These are phyloP conservation scores for Fusarium pseudocircinatum DNA, from an alignment of 2,329 filamentous ascomycete species.

Conservation along the genomic window DNA sequence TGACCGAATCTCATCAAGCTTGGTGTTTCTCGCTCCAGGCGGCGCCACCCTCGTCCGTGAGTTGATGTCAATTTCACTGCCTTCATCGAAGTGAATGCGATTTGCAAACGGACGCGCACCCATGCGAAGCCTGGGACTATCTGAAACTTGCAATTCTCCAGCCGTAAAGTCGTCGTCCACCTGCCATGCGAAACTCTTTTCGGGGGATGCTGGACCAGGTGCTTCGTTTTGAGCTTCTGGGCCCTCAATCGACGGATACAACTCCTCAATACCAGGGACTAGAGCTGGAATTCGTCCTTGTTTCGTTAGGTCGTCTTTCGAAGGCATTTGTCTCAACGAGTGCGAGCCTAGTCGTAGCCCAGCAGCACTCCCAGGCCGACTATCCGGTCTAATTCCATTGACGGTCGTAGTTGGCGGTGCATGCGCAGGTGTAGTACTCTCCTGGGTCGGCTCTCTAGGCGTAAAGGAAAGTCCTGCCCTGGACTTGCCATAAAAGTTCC, in stretches of 20 bases:
- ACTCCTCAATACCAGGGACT: slow-evolving; percentile 52
- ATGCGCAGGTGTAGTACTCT: background rate
- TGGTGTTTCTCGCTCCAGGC: slow-evolving; percentile 52
- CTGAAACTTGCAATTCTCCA: slow-evolving; percentile 63
- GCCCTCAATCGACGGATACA: slow-evolving; percentile 48
- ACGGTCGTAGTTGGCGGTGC: background rate
- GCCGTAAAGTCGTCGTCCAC: slow-evolving; percentile 68
- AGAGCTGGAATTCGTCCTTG: slow-evolving; percentile 50
- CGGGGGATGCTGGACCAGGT: slow-evolving; percentile 50
- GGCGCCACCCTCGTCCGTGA: slow-evolving; percentile 43
- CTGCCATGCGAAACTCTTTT: slow-evolving; percentile 65
- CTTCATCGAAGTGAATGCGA: slow-evolving; percentile 47
- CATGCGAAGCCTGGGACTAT: slow-evolving; percentile 63
- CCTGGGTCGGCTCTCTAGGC: slow-evolving; percentile 18
- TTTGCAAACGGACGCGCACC: slow-evolving; percentile 49
- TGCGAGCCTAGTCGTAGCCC: slow-evolving; percentile 12
- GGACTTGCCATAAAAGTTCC: slow-evolving; percentile 39
- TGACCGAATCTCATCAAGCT: slow-evolving; percentile 56
- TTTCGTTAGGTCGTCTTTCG: slow-evolving; percentile 41
- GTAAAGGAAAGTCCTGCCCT: slow-evolving; percentile 39
- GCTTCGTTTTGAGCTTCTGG: slow-evolving; percentile 6
- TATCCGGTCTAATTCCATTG: slow-evolving; percentile 19
- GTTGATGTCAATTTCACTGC: slow-evolving; percentile 44
- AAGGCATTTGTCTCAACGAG: slow-evolving; percentile 33
- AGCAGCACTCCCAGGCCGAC: slow-evolving; percentile 8